phyloP scores from a whole-genome alignment of 495 filamentous ascomycete genomes.

The Schizothecium vesticola region DNA sequence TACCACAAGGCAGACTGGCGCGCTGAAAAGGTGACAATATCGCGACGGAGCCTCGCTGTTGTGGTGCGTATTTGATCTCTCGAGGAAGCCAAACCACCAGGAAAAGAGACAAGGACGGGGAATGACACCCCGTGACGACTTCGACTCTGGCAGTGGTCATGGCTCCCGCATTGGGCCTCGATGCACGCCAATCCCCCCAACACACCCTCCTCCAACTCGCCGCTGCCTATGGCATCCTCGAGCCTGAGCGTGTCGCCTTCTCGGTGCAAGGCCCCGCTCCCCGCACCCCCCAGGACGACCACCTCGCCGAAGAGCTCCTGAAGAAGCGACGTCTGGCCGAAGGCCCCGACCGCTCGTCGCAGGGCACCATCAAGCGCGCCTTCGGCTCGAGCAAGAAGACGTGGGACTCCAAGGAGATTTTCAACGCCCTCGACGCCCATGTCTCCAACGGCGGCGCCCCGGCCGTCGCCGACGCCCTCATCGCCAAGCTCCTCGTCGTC shows the following conservation, averaged over 20 bases:
- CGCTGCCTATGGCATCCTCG: conserved; percentile 30
- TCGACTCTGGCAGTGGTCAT: conserved; percentile 6
- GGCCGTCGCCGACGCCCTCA: conserved; percentile 44
- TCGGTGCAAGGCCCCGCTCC: conserved; percentile 15
- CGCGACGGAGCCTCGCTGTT: not conserved
- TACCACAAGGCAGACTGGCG: not conserved
- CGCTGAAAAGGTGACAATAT: not conserved
- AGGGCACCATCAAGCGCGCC: conserved; percentile 36
- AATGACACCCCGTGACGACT: not conserved
- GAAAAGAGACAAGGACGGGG: not conserved
- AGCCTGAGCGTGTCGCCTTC: conserved; percentile 23
- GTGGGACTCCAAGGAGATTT: conserved; percentile 45
- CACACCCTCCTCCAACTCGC: conserved; percentile 34
- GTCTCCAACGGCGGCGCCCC: conserved; percentile 38
- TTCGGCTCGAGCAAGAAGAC: conserved; percentile 43
- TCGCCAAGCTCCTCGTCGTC: conserved; percentile 35
- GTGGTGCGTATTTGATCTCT: not conserved
- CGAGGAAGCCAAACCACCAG: not conserved
- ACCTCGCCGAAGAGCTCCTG: conserved; percentile 40
- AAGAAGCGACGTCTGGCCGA: conserved; percentile 34
- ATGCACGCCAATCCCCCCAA: conserved; percentile 22
- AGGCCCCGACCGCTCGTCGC: conserved; percentile 24
- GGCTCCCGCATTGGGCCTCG: conserved; percentile 18
- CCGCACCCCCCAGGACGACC: conserved; percentile 37
- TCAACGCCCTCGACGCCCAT: conserved; percentile 38